phyloP scores from a whole-genome alignment of 768 basidiomycete species.

The Collybiopsis luxurians region DNA sequence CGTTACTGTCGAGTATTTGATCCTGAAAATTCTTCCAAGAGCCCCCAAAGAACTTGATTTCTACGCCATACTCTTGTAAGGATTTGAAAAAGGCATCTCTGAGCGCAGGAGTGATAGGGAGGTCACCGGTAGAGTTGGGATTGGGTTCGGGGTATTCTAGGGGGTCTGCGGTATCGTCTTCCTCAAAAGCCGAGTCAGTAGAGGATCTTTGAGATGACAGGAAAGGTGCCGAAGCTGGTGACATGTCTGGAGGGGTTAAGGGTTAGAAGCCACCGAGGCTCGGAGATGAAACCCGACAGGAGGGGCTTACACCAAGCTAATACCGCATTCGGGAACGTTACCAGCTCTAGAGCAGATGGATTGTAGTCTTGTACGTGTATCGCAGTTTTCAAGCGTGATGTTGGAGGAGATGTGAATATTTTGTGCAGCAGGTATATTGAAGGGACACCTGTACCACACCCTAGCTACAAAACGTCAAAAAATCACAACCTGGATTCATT shows the following conservation, averaged over 20 bases:
- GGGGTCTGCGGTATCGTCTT: conserved; percentile 9
- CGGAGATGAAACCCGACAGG: neutral
- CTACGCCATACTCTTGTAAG: conserved; percentile 49
- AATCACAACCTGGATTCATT: neutral
- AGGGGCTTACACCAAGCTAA: conserved; percentile 74
- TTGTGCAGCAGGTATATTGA: conserved; percentile 68
- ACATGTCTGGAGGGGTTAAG: conserved; percentile 46
- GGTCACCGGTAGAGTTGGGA: conserved; percentile 44
- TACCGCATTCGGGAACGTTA: conserved; percentile 76
- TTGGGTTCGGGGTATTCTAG: conserved; percentile 24
- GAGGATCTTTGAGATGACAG: conserved; percentile 20
- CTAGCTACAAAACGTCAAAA: conserved; percentile 53
- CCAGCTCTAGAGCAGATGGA: conserved; percentile 69
- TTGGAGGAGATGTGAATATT: conserved; percentile 42
- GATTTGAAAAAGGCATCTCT: conserved; percentile 62
- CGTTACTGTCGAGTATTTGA: too few relatives aligned
- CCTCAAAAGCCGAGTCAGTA: conserved; percentile 25
- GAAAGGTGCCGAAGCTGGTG: conserved; percentile 50
- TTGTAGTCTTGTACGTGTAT: conserved; percentile 95
- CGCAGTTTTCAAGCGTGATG: conserved; percentile 33
- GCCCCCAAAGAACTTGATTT: conserved; percentile 76
- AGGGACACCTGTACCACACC: conserved; percentile 91
- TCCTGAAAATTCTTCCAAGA: conserved; percentile 77
- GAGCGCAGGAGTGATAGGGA: conserved; percentile 65
- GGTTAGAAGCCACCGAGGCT: neutral